These are phyloP conservation scores for Monosporascus sp. DNA, from an alignment of 2,329 filamentous ascomycete genomes.

Conservation along the genomic window DNA sequence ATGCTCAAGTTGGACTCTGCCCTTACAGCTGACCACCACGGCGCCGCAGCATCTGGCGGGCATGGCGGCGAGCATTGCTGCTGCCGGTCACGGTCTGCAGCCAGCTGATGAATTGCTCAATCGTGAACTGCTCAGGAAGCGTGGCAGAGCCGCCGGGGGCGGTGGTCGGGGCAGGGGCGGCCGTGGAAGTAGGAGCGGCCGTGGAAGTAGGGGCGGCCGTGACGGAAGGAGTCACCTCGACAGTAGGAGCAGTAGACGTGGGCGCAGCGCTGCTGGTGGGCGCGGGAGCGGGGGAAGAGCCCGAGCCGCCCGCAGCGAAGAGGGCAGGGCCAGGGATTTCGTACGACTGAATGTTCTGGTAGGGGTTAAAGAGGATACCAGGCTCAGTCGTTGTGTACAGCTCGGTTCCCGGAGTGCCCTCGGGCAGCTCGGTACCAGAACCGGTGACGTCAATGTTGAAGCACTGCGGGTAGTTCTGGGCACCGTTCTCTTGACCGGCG, in stretches of 20 bases:
- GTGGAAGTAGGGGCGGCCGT: constrained; percentile 5
- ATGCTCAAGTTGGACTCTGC: neutral
- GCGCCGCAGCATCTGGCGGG: constrained; percentile 5
- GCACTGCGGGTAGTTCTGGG: constrained; percentile 42
- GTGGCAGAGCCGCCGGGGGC: neutral
- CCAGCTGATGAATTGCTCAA: neutral
- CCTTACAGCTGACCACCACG: no score
- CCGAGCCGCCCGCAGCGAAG: neutral
- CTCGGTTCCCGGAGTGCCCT: constrained; percentile 39
- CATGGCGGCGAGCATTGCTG: constrained; percentile 5
- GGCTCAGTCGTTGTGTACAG: constrained; percentile 17
- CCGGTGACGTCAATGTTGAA: constrained; percentile 52
- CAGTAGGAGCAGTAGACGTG: constrained; percentile 2
- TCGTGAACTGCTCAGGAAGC: neutral
- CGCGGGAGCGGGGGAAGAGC: neutral
- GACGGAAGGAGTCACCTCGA: constrained; percentile 1
- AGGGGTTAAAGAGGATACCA: constrained; percentile 18
- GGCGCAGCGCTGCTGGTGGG: neutral
- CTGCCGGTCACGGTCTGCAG: neutral
- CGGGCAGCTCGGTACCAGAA: constrained; percentile 38
- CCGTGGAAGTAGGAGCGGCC: constrained; percentile 2
- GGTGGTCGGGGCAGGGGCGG: neutral
- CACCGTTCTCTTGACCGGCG: constrained; percentile 31
- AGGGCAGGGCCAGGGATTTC: constrained; percentile 5
- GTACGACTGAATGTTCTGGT: constrained; percentile 13